Base-by-base conservation (phyloP, 1,139 yeast species). In the Yamadazyma jaroonii region DNA sequence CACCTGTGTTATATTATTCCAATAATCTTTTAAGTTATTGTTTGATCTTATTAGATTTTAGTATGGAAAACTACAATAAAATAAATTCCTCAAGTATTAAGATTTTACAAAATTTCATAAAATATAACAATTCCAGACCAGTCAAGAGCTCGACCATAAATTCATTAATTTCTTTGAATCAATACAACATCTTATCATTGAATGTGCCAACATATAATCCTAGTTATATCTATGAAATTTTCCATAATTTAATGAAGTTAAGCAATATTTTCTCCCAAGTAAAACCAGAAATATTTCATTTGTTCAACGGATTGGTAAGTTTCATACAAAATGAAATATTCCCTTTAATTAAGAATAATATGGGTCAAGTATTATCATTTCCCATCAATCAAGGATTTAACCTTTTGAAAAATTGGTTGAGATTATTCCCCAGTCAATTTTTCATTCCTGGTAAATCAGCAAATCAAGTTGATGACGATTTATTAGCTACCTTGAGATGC, bases 131-230 rank as follows among this genome's bases (percentile, higher is more conserved):
- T 5, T 36, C 36, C 4, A 37, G 46, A 31, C 40, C 37, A 6
- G 31, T 37, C 9, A 33, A 26, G 2, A 31, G 34, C 24, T 9
- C 12, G 11, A 23, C 29, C 5, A 41, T 42, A 4, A 23, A 35
- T n/a, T 23, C 35, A 21, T 38, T 47, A 34, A 15, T 37, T 9
- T 38, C 41, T 11, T 29, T 40, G 4, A 30, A 39, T 12, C 52
- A 48, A 32, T 44, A 39, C 31, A 55, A 52, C 34, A 47, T 56
- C 15, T 44, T 54, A 29, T 47, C 55, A 24, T 49, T 61, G 6
- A 48, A 52, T 34, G 42, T 61, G 14, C 66, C 66, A n/a, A 46
- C 56, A 2, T 61, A 61, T 39, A 44, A 54, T 28, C 59, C 63
- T 0, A 38, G 46, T 15, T 59, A 55, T 37, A 32, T 60, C 11